These are phyloP conservation scores for Trichophyton verrucosum DNA, from an alignment of 2,329 filamentous ascomycete genomes.

Conservation along the genomic window DNA sequence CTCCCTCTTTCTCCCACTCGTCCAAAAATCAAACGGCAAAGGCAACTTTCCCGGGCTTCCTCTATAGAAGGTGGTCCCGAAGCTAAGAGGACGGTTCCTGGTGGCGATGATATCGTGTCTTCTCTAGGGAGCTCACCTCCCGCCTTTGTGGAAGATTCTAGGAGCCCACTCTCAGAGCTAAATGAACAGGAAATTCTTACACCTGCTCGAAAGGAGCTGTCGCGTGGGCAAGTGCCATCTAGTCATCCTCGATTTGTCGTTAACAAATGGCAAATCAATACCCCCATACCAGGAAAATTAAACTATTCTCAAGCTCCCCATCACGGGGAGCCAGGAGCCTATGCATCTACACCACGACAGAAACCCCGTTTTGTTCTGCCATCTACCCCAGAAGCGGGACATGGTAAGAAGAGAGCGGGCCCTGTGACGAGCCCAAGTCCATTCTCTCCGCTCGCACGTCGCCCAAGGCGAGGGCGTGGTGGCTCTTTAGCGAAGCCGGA, in stretches of 20 bases:
- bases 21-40: conserved; percentile 22
- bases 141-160: conserved; percentile 1
- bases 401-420: not conserved
- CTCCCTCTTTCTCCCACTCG: conserved; percentile 19
- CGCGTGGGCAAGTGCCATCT: not conserved
- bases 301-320: not conserved
- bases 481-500: conserved; percentile 13
- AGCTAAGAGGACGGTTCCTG: not conserved
- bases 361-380: conserved; percentile 30
- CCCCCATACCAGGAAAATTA: not conserved
- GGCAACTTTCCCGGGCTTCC: conserved; percentile 16
- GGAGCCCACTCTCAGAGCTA: conserved; percentile 5
- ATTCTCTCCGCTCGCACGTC: conserved; percentile 25
- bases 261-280: not conserved
- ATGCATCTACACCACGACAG: conserved; percentile 12
- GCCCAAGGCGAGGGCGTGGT: conserved; percentile 3
- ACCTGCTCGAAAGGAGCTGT: not conserved
- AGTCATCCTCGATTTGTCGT: not conserved
- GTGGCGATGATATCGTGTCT: not conserved
- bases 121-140: not conserved
- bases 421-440: conserved; percentile 13
- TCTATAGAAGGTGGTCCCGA: not conserved
- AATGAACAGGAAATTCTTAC: conserved; percentile 7
- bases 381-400: conserved; percentile 17
- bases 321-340: not conserved